Evolutionary conservation across 495 filamentous ascomycete species (phyloP), one percentile per base, ranked within the genome.

Genomic region (Penicillium longicatenatum): DNA sequence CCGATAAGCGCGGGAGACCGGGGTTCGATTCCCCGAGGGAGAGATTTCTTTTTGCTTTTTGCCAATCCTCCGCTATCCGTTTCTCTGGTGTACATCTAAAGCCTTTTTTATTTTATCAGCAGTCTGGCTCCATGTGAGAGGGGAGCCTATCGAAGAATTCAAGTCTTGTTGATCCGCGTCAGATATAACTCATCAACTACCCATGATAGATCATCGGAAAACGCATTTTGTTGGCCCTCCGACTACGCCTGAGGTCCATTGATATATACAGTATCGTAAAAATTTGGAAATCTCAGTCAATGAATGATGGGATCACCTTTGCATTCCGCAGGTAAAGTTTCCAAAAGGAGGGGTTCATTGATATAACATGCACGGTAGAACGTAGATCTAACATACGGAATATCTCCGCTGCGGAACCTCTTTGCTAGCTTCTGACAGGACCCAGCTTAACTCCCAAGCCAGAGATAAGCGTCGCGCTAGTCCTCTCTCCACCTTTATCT

Each of bases 21-120:
- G 75, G 75, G 76, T 80, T 79, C 77, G 77, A 80, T 80, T 80
- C 77, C 77, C 77, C 72, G 77, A 70, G 63, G 67, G 70, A 73
- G 70, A 73, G 70, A 72, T 66, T 63, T 59, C 61, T 69, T 71
- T 70, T 68, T 58, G 11, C 17, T 14, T 17, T 48, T 48, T 48
- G 9, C 0, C 2, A 1, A 6, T 10, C 10, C 24, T 16, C 6
- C 3, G 6, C 30, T n/a, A 30, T 24, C 7, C 20, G 26, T 0
- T 46, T 39, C 14, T 6, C 3, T 16, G 37, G 37, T 17, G 2
- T 22, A 46, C 12, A 46, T 46, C 12, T 10, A 46, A 14, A 46
- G 11, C 12, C 20, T 46, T 46, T 24, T 24, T 22, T 14, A 4
- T 24, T 46, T 26, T 5, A 26, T 4, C 4, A 26, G 26, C 26